phyloP scores from a whole-genome alignment of 1,284 basidiomycete species.

The Naganishia sp. region DNA sequence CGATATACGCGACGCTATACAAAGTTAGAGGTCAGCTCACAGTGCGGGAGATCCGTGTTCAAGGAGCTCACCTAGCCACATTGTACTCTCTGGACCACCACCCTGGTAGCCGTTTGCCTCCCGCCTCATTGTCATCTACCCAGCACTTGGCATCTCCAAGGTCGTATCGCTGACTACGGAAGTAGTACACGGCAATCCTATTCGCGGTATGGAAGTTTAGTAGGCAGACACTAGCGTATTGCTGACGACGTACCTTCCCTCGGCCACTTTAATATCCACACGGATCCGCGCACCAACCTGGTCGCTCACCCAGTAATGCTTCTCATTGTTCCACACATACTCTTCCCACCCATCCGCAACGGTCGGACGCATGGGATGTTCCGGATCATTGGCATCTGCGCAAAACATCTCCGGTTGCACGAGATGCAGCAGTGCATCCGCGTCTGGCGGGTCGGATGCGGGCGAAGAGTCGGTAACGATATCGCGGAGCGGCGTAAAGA shows the following conservation, averaged over 20 bases:
- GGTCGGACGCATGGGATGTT: slow-evolving; percentile 48
- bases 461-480: slow-evolving; percentile 42
- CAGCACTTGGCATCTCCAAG: slow-evolving; percentile 54
- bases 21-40: slow-evolving; percentile 4
- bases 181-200: slow-evolving; percentile 54
- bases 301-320: slow-evolving; percentile 51
- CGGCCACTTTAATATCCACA: slow-evolving; percentile 49
- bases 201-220: not conserved
- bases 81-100: slow-evolving; percentile 53
- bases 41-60: not conserved
- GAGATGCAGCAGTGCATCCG: slow-evolving; percentile 41
- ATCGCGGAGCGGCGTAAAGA: slow-evolving; percentile 48
- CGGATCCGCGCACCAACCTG: slow-evolving; percentile 48
- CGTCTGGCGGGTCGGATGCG: slow-evolving; percentile 38
- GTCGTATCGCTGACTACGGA: slow-evolving; percentile 51
- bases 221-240: not conserved
- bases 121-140: slow-evolving; percentile 54
- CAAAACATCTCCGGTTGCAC: slow-evolving; percentile 51
- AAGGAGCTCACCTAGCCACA: slow-evolving; percentile 45
- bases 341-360: slow-evolving; percentile 46
- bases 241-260: slow-evolving; percentile 38
- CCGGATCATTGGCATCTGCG: slow-evolving; percentile 50
- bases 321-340: slow-evolving; percentile 52
- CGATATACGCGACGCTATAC: slow-evolving; percentile 50
- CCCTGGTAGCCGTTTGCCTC: slow-evolving; percentile 45